Evolutionary conservation across 192 early-diverging fungal species (phyloP).

Genomic region (Chytriomyces confervae): DNA sequence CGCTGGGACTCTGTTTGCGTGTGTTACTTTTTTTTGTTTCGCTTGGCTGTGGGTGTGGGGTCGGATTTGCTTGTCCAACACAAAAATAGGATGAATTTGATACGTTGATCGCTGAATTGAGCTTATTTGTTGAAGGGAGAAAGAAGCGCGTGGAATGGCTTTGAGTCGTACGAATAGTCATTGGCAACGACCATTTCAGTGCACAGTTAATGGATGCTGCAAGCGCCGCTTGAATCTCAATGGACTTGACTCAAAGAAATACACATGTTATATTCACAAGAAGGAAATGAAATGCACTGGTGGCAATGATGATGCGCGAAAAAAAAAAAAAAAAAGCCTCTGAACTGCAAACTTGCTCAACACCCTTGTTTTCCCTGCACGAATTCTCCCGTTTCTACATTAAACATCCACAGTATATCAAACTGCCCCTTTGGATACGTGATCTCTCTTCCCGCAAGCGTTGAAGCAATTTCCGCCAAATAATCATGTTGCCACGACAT

Average conservation of each 20-base stretch:
- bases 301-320: no score
- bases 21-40: neutral
- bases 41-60: no score
- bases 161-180: no score
- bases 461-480: neutral
- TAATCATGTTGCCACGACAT: neutral
- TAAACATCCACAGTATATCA: neutral
- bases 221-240: no score
- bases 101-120: no score
- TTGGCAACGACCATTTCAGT: no score
- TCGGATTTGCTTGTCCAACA: no score
- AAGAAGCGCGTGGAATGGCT: no score
- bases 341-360: neutral
- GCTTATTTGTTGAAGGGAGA: no score
- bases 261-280: neutral
- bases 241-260: neutral
- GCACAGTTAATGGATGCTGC: no score
- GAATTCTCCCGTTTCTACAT: neutral
- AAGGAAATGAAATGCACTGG: neutral
- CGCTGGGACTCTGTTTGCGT: neutral
- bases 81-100: no score
- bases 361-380: neutral
- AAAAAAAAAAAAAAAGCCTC: no score
- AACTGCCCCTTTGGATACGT: neutral
- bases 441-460: neutral